Evolutionary conservation across 768 basidiomycete genomes (phyloP).

Genomic region (Cantharellus anzutake): DNA sequence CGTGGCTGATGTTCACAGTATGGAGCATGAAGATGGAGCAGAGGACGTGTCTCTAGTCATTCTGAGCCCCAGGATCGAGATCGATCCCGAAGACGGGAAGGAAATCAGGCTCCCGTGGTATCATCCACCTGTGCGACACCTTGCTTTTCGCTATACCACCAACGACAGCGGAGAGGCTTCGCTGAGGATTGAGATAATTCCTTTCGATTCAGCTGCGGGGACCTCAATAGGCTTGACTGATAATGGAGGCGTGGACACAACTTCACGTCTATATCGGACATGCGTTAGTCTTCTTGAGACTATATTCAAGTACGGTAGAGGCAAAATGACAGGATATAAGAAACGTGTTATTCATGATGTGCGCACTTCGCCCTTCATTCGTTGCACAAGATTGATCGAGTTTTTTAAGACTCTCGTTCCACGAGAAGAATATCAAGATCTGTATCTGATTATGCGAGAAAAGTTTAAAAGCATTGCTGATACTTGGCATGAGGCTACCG

Average conservation of each 20-base stretch:
- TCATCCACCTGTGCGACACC: slow-evolving; percentile 61
- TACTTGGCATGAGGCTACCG: slow-evolving; percentile 65
- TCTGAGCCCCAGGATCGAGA: slow-evolving; percentile 18
- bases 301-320: slow-evolving; percentile 78
- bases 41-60: slow-evolving; percentile 17
- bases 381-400: neutral
- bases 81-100: slow-evolving; percentile 24
- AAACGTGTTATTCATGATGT: slow-evolving; percentile 74
- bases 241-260: slow-evolving; percentile 19
- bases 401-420: slow-evolving; percentile 33
- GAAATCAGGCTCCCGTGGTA: slow-evolving; percentile 51
- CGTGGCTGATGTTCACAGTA: neutral
- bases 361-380: slow-evolving; percentile 8
- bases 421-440: slow-evolving; percentile 68
- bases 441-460: slow-evolving; percentile 76
- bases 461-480: slow-evolving; percentile 58
- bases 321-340: slow-evolving; percentile 58
- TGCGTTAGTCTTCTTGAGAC: slow-evolving; percentile 64
- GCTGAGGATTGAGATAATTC: slow-evolving; percentile 34
- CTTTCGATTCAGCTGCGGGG: slow-evolving; percentile 9
- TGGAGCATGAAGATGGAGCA: slow-evolving; percentile 12
- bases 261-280: slow-evolving; percentile 61
- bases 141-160: slow-evolving; percentile 60
- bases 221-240: neutral
- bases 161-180: neutral